Evolutionary conservation across 2,329 filamentous ascomycete species (phyloP).

Genomic region (Volutella citrinella): DNA sequence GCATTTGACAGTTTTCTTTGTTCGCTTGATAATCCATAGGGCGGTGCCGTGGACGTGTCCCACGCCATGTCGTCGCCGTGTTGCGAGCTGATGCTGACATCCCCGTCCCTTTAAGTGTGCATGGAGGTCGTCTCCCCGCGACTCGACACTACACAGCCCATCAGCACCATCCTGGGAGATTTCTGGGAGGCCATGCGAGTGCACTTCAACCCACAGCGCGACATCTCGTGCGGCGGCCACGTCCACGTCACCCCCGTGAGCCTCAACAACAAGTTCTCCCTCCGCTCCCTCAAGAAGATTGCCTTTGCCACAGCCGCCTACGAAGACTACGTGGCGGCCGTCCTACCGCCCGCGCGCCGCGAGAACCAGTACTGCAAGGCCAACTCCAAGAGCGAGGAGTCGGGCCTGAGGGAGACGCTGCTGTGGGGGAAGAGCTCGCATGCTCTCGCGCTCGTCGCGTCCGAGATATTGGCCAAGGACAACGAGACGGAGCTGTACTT

Average conservation of each 20-base stretch:
- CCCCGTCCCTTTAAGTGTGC: too few relatives aligned
- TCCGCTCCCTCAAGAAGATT: slow-evolving; percentile 34
- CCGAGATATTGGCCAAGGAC: slow-evolving; percentile 23
- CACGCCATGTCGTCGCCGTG: too few relatives aligned
- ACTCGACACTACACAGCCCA: slow-evolving; percentile 32
- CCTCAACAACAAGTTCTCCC: slow-evolving; percentile 32
- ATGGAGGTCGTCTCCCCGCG: slow-evolving; percentile 41
- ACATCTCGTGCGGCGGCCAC: slow-evolving; percentile 36
- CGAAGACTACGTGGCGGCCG: slow-evolving; percentile 32
- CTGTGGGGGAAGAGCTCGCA: slow-evolving; percentile 24
- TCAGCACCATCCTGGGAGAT: slow-evolving; percentile 32
- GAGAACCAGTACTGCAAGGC: slow-evolving; percentile 34
- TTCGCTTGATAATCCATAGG: too few relatives aligned
- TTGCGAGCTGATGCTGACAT: slow-evolving; percentile 1
- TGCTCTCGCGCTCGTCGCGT: slow-evolving; percentile 26
- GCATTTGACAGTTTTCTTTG: slow-evolving; percentile 7
- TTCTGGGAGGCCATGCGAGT: slow-evolving; percentile 42
- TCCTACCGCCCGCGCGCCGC: slow-evolving; percentile 31
- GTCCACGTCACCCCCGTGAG: slow-evolving; percentile 37
- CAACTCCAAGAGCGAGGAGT: slow-evolving; percentile 31
- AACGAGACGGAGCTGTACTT: slow-evolving; percentile 31
- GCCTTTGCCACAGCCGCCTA: slow-evolving; percentile 35
- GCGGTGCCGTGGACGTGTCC: too few relatives aligned
- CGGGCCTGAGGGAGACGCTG: slow-evolving; percentile 28
- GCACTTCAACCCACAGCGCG: slow-evolving; percentile 36